phyloP scores from a whole-genome alignment of 2,329 filamentous ascomycete species.

The Ascomycota sp. region DNA sequence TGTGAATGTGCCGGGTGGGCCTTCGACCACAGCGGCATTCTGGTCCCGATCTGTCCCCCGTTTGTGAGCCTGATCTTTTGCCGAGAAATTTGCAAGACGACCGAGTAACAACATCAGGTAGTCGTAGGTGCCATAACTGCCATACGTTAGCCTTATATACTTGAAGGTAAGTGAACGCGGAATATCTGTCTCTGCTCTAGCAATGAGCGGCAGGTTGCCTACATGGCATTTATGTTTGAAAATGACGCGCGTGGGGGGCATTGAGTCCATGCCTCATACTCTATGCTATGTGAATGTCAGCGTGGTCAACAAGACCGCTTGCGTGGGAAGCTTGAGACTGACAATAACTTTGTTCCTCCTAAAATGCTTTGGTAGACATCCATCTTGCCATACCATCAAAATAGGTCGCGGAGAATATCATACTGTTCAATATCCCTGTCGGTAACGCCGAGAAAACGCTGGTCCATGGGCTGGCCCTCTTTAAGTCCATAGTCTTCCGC shows the following conservation, averaged over 20 bases:
- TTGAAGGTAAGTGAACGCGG: too few species aligned
- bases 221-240: slow-evolving; percentile 54
- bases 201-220: too few species aligned
- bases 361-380: slow-evolving; percentile 81
- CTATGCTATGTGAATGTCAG: too few species aligned
- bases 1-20: slow-evolving; percentile 24
- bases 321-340: too few species aligned
- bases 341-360: slow-evolving; percentile 73
- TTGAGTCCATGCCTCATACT: slow-evolving; percentile 64
- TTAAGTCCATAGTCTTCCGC: slow-evolving; percentile 18
- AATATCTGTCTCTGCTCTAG: too few species aligned
- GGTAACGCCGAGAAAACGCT: slow-evolving; percentile 12
- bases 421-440: slow-evolving; percentile 56
- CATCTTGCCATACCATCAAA: slow-evolving; percentile 94
- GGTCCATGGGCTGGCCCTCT: slow-evolving; percentile 9
- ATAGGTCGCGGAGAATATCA: slow-evolving; percentile 66
- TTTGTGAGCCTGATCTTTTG: slow-evolving; percentile 62
- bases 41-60: slow-evolving; percentile 30
- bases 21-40: slow-evolving; percentile 9
- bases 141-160: slow-evolving; percentile 6
- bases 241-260: slow-evolving; percentile 71
- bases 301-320: too few species aligned
- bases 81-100: slow-evolving; percentile 58
- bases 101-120: slow-evolving; percentile 68
- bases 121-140: slow-evolving; percentile 71